Evolutionary conservation across 805 yeast species (phyloP), one percentile per base, ranked within the genome.

Genomic region (Tetrapisispora namnaoensis): DNA sequence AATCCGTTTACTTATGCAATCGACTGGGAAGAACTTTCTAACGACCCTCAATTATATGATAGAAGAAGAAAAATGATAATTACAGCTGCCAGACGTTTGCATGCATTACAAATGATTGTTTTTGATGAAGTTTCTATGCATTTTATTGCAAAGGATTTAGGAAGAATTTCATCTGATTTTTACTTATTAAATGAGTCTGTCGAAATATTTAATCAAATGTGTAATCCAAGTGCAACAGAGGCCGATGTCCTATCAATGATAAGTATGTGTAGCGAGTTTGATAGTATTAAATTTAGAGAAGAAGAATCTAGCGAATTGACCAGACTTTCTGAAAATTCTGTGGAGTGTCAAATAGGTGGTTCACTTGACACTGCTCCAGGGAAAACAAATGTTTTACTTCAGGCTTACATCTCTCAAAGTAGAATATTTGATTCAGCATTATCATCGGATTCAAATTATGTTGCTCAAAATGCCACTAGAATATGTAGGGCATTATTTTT

Each of bases 401-500:
- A 93, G 64, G 82, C 97, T 0, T 95, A 76, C 63, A 84, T 93
- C 30, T 88, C 97, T 0, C 80, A 82, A 49, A 80, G 88, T 1
- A 57, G 65, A 11, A 77, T 90, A 36, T 78, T 75, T 50, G 96
- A 88, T 50, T 80, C 96, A 3, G 84, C 99, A 0, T 70, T 93
- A 50, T 71, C 78, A 2, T 87, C 97, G 0, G 99, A 93, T 65
- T 75, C 86, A 44, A 85, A 87, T 53, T 93, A 93, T 63, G 95
- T 93, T 49, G 97, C 98, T 1, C 99, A 93, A 60, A 93, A 93
- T 60, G 78, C 97, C 3, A 88, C 91, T 1, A 81, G 99, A 71
- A 91, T 93, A 34, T 80, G 95, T 55, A 78, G 98, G 24, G 96
- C 99, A 0, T 71, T 95, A 44, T 89, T 93, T 57, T 69, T 90